Base-by-base conservation (phyloP, 345 rosid genomes). In the Raphanus sativus region DNA sequence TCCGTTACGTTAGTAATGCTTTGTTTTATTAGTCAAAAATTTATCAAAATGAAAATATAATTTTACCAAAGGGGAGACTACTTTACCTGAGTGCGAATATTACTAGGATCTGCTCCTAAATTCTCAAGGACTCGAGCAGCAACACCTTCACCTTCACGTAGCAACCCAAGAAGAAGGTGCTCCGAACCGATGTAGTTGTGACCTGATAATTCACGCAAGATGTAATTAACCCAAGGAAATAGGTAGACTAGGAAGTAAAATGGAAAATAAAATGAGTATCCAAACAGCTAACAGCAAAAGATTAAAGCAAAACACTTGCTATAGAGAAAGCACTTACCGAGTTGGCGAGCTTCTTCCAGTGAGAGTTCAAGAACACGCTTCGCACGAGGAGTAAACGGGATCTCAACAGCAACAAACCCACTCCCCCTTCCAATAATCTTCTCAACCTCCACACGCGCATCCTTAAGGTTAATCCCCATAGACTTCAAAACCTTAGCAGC, bases 141-240 rank as follows among this genome's bases (percentile, higher is more conserved):
- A 60, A 95, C 98, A 75, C 99, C 99, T 87, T 95, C 99, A 66
- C 99, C 99, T 85, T 95, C 99, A 52, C 98, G 96, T 55, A 95
- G 91, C 67, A 92, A 83, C 68, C 98, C 96, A 67, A 95, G 97
- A 70, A 95, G 98, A 81, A 95, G 86, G 79, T 95, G 99, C 88
- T 95, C 99, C n/a, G 99, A 95, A 71, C 99, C 99, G 38, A 95
- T 95, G 80, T 95, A 92, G 82, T 92, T 95, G 79, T 92, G 99
- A 55, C 99, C 99, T 94, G 88, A 79, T 75, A 85, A 65, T 59
- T 56, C 74, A 75, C 58, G 38, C 7, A 69, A 64, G 60, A 54
- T 32, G 50, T 55, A 8, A 12, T 59, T 33, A 70, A 26, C 32
- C 66, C n/a, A 63, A 55, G 45, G 6, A 58, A 40, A 48, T 71